Evolutionary conservation across 2,329 filamentous ascomycete species (phyloP).

Genomic region (Fonsecaea erecta): DNA sequence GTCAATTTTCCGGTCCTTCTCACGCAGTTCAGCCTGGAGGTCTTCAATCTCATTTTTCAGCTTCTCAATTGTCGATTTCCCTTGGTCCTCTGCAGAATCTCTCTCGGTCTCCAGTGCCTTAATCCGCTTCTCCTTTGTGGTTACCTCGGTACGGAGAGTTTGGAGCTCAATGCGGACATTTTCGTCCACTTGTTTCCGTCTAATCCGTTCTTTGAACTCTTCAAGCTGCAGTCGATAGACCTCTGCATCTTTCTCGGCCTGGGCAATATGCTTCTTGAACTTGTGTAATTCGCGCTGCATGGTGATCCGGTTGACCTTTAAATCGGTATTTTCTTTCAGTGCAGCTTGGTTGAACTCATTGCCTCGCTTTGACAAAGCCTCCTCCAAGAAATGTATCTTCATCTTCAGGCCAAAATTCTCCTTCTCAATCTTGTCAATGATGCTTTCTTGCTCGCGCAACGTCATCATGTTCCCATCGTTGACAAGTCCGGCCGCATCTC

Average conservation of each 20-base stretch:
- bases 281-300: slow-evolving; percentile 85
- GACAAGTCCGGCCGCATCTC: slow-evolving; percentile 68
- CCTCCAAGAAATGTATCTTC: slow-evolving; percentile 95
- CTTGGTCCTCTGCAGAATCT: slow-evolving; percentile 60
- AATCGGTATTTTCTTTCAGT: slow-evolving; percentile 90
- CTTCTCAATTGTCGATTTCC: slow-evolving; percentile 64
- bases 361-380: slow-evolving; percentile 82
- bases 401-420: slow-evolving; percentile 97
- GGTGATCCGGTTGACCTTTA: slow-evolving; percentile 90
- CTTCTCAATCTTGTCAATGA: slow-evolving; percentile 94
- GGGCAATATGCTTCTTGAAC: slow-evolving; percentile 81
- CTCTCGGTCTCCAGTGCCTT: slow-evolving; percentile 66
- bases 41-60: slow-evolving; percentile 76
- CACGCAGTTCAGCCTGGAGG: slow-evolving; percentile 73
- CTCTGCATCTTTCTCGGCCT: slow-evolving; percentile 85
- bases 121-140: slow-evolving; percentile 52
- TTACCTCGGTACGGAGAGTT: slow-evolving; percentile 55
- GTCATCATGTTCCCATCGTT: slow-evolving; percentile 90
- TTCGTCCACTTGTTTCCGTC: slow-evolving; percentile 74
- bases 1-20: slow-evolving; percentile 74
- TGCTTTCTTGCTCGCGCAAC: slow-evolving; percentile 88
- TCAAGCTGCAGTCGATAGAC: slow-evolving; percentile 78
- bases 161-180: slow-evolving; percentile 67
- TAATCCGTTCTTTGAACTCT: slow-evolving; percentile 80
- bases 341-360: slow-evolving; percentile 88